Conservation (phyloP, 2,329 filamentous ascomycete genomes). For the Neopestalotiopsis sp. region DNA sequence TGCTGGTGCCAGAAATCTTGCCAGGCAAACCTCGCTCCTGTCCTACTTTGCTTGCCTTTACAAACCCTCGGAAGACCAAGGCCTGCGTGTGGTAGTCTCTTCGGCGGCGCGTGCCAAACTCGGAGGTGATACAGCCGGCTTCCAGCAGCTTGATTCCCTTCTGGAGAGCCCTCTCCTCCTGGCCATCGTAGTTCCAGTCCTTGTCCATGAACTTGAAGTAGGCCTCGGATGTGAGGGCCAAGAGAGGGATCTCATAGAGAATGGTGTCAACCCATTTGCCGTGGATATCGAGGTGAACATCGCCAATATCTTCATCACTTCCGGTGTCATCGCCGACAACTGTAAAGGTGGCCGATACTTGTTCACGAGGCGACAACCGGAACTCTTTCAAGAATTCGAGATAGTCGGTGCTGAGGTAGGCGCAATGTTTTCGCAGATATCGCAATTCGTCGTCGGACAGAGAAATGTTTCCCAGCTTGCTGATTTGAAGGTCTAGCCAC, state of each 20-base stretch:
- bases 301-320: conserved; percentile 71
- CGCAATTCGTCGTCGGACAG: conserved; percentile 79
- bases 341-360: conserved; percentile 75
- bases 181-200: conserved; percentile 88
- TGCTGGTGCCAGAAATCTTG: conserved; percentile 86
- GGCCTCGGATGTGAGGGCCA: conserved; percentile 91
- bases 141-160: conserved; percentile 83
- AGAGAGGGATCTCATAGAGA: conserved; percentile 93
- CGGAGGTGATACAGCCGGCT: conserved; percentile 86
- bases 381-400: conserved; percentile 84
- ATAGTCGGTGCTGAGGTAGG: conserved; percentile 80
- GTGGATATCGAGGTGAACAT: conserved; percentile 76
- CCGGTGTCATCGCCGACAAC: conserved; percentile 62
- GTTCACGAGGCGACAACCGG: conserved; percentile 78
- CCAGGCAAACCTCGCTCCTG: conserved; percentile 69
- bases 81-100: conserved; percentile 96
- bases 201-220: conserved; percentile 97
- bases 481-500: conserved; percentile 86
- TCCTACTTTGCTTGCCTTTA: conserved; percentile 76
- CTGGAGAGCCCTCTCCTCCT: conserved; percentile 81
- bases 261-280: conserved; percentile 95
- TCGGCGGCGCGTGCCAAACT: conserved; percentile 89
- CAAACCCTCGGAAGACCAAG: conserved; percentile 86
- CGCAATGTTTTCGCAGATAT: conserved; percentile 80
- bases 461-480: conserved; percentile 81